A percentile compares a stretch with the other conserved stretches of the same genome.
Conservation (phyloP, 305 asterid genomes). For the Salvia sclarea region DNA sequence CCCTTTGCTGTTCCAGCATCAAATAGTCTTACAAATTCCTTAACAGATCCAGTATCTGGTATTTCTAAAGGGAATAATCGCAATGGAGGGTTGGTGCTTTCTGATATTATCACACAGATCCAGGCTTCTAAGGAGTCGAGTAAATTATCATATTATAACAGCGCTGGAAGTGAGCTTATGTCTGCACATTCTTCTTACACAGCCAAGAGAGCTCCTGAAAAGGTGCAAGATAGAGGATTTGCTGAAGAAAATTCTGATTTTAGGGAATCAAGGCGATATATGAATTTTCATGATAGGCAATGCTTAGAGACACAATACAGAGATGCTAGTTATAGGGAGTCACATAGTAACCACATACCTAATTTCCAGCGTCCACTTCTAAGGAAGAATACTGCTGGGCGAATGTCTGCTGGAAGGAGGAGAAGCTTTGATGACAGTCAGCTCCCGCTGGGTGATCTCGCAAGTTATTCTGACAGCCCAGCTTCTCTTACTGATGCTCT, state of each 20-base stretch:
- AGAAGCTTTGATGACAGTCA: slow-evolving; percentile 98
- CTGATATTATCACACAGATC: slow-evolving; percentile 93
- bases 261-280: slow-evolving; percentile 69
- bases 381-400: slow-evolving; percentile 78
- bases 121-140: slow-evolving; percentile 89
- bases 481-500: slow-evolving; percentile 89
- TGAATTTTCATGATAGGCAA: slow-evolving; percentile 73
- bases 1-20: slow-evolving; percentile 99
- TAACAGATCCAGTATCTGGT: slow-evolving; percentile 58
- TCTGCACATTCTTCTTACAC: slow-evolving; percentile 66
- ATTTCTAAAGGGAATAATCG: slow-evolving; percentile 65
- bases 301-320: slow-evolving; percentile 60
- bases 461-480: slow-evolving; percentile 82
- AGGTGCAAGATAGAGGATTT: slow-evolving; percentile 63
- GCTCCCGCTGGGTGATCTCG: slow-evolving; percentile 70
- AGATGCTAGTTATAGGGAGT: slow-evolving; percentile 73
- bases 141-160: slow-evolving; percentile 60
- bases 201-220: slow-evolving; percentile 79
- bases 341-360: slow-evolving; percentile 66
- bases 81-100: slow-evolving; percentile 82
- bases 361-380: slow-evolving; percentile 95
- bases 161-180: slow-evolving; percentile 58
- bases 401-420: slow-evolving; percentile 87
- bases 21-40: slow-evolving; percentile 61
- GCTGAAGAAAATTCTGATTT: slow-evolving; percentile 70